Base-by-base conservation (phyloP, 176 grass and related monocot species). In the Ensete glaucum region DNA sequence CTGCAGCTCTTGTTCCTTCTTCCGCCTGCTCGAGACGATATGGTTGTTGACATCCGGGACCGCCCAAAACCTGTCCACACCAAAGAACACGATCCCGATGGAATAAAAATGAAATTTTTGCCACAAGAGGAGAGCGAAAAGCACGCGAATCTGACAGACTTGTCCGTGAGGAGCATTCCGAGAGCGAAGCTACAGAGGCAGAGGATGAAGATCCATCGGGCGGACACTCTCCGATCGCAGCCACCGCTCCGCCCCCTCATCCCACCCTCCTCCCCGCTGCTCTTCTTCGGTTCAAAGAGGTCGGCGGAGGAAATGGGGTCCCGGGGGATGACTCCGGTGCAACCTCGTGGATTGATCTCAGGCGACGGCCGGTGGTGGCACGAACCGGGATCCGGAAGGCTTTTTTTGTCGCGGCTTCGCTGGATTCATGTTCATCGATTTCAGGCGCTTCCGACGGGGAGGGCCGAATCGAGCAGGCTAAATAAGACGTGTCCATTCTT, bases 151-250 rank as follows among this genome's bases (percentile, higher is more conserved):
- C 74, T 11, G 25, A 43, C 34, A 43, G 34, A 97, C 93, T 85
- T 88, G 77, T 89, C 80, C 6, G 93, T 89, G 83, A 97, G 86
- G 65, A 93, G 82, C 90, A 97, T 87, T 60, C 93, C 93, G 65
- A 97, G 79, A 54, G 76, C 86, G 82, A 97, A 97, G 85, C 93
- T 64, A 73, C 74, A 90, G 53, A 89, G 54, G 82, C 88, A 97
- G 57, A 93, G 81, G 25, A 88, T 43, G 16, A 88, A 25, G 84
- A 97, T 4, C 83, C 90, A 93, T 80, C 84, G 86, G 17, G 80
- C 53, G 52, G 83, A 85, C 17, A 87, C 73, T 80, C 84, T 92
- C 73, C 88, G 77, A 6, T 90, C 87, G 52, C 82, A 7, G 11
- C 56, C 59, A 50, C 52, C 21, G 72, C 53, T 73, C 72, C 52